Evolutionary conservation across 768 basidiomycete genomes (phyloP), one percentile per base, ranked within the genome.

Genomic region (Kwoniella sp.): DNA sequence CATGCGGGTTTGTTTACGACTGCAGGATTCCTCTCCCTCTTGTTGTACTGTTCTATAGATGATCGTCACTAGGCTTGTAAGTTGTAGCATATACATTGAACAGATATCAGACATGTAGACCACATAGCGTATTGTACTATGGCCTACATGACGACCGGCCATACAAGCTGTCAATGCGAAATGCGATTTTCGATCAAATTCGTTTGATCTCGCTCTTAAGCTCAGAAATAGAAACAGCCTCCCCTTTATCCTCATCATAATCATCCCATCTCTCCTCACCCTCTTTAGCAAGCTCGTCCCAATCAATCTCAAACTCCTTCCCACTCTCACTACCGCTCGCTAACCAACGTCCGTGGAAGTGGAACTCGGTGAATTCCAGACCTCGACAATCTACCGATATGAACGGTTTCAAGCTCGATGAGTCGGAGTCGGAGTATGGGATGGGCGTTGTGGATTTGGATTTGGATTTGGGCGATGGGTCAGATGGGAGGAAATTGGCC

Each of bases 211-310:
- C 71, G 22, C 63, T 47, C 56, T 76, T 63, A 24, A 78, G 55
- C 55, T 76, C 77, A 50, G 69, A 70, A 1, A 80, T 67, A 2
- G 74, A 71, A 21, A 80, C 74, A 24, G 74, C 62, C 55, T 60
- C 51, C n/a, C 64, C 68, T 30, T 68, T 67, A 49, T 69, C 69
- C 67, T 78, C 79, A 63, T 80, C 79, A 62, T 80, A 80, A 68
- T 80, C 79, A 63, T 80, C 79, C 77, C 77, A 80, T 48, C 79
- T 36, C 21, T 68, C 74, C 33, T 73, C 78, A 49, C 74, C 77
- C 44, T 55, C 67, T 60, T 58, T 60, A 29, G 55, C 63, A 37
- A 61, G 54, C 29, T 72, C 72, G 47, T 76, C 74, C 60, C 75
- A 65, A 61, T 80, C 77, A 55, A 78, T 72, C 15, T 70, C 68